Evolutionary conservation across 768 basidiomycete species (phyloP).

Genomic region (Tricholoma flavovirens): DNA sequence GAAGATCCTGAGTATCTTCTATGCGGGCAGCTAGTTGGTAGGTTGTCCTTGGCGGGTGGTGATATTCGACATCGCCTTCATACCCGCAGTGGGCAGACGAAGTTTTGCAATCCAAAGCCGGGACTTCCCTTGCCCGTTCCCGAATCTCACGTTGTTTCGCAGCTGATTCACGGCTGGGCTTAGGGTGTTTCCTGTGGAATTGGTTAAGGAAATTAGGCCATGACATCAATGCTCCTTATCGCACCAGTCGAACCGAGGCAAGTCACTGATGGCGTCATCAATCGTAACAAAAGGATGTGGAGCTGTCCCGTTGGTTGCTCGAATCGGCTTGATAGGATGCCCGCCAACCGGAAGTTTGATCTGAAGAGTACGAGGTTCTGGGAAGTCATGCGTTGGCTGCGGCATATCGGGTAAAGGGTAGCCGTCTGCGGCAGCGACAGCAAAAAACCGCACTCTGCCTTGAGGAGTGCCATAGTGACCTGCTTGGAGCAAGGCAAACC

Average conservation of each 20-base stretch:
- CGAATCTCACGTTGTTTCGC: slow-evolving; percentile 15
- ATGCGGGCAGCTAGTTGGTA: slow-evolving; percentile 46
- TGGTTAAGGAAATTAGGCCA: not conserved
- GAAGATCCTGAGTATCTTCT: slow-evolving; percentile 44
- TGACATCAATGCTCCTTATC: slow-evolving; percentile 8
- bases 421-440: slow-evolving; percentile 41
- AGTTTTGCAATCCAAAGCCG: slow-evolving; percentile 32
- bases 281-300: slow-evolving; percentile 55
- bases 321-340: slow-evolving; percentile 36
- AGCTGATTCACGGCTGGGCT: slow-evolving; percentile 9
- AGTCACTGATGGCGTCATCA: slow-evolving; percentile 68
- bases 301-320: slow-evolving; percentile 42
- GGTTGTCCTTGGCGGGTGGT: slow-evolving; percentile 29
- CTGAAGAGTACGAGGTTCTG: slow-evolving; percentile 34
- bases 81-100: slow-evolving; percentile 31
- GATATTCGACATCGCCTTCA: slow-evolving; percentile 26
- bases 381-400: slow-evolving; percentile 52
- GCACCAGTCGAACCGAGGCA: slow-evolving; percentile 72
- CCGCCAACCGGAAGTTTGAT: slow-evolving; percentile 45
- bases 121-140: slow-evolving; percentile 20
- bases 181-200: slow-evolving; percentile 32
- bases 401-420: slow-evolving; percentile 44
- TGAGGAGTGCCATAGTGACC: slow-evolving; percentile 56
- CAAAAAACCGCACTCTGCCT: slow-evolving; percentile 46
- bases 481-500: slow-evolving; percentile 45